Evolutionary conservation across 257 asterid species (phyloP).

Genomic region (Solanum sejunctum): DNA sequence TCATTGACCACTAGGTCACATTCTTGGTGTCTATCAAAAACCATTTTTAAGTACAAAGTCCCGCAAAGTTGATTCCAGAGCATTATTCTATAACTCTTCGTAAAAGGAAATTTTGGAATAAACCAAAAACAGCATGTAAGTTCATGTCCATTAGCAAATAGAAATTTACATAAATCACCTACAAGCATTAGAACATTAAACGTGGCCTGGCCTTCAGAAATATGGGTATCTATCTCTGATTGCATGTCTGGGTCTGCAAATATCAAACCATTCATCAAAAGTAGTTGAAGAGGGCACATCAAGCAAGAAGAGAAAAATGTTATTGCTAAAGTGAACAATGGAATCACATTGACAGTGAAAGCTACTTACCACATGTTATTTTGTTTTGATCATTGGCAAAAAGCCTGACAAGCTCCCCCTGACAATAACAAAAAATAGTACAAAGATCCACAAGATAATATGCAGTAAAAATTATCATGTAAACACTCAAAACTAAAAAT

Average conservation of each 20-base stretch:
- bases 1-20: background rate
- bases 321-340: background rate
- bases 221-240: slow-evolving; percentile 62
- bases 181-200: slow-evolving; percentile 68
- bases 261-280: slow-evolving; percentile 8
- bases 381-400: slow-evolving; percentile 92
- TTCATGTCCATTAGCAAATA: background rate
- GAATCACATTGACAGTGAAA: background rate
- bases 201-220: slow-evolving; percentile 60
- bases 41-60: background rate
- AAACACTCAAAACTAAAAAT: background rate
- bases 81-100: background rate
- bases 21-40: background rate
- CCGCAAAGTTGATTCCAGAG: background rate
- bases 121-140: background rate
- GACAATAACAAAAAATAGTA: slow-evolving; percentile 18
- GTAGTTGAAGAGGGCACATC: background rate
- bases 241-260: slow-evolving; percentile 88
- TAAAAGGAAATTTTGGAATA: background rate
- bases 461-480: background rate
- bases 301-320: background rate
- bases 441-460: slow-evolving; percentile 6
- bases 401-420: slow-evolving; percentile 90
- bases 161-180: slow-evolving; percentile 14
- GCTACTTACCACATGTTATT: slow-evolving; percentile 75